Evolutionary conservation across 225 moss, liverwort and hornwort genomes (phyloP).

Genomic region (Ulota crispa): DNA sequence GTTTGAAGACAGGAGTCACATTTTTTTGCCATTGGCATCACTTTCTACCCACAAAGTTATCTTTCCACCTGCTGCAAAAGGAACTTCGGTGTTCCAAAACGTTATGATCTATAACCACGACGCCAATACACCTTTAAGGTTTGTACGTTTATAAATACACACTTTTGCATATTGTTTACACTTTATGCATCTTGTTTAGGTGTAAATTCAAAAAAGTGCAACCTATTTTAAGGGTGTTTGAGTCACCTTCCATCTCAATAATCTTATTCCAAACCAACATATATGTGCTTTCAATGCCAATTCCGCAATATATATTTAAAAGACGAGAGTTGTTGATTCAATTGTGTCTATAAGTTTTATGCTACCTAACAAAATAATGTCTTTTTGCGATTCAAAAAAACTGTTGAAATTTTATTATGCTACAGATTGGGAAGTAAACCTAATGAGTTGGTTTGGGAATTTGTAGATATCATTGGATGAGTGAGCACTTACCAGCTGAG

Average conservation of each 20-base stretch:
- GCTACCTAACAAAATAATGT: not conserved
- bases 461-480: constrained; percentile 76
- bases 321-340: not conserved
- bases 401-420: not conserved
- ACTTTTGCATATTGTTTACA: not conserved
- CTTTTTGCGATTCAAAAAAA: not conserved
- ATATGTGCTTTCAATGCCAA: not conserved
- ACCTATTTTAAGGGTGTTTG: not conserved
- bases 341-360: not conserved
- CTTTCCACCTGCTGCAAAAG: constrained; percentile 79
- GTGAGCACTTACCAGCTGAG: constrained; percentile 65
- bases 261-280: not conserved
- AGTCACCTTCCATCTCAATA: not conserved
- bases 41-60: constrained; percentile 67
- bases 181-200: too few relatives aligned
- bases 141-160: not conserved
- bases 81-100: constrained; percentile 70
- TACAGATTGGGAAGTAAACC: not conserved
- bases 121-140: constrained; percentile 86
- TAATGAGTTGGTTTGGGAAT: not conserved
- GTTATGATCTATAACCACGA: constrained; percentile 79
- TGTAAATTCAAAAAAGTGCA: not conserved
- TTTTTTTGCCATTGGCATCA: constrained; percentile 73
- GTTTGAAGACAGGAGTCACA: constrained; percentile 64
- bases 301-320: not conserved